phyloP scores from a whole-genome alignment of 345 rosid species.

The Euphorbia pulcherrima region DNA sequence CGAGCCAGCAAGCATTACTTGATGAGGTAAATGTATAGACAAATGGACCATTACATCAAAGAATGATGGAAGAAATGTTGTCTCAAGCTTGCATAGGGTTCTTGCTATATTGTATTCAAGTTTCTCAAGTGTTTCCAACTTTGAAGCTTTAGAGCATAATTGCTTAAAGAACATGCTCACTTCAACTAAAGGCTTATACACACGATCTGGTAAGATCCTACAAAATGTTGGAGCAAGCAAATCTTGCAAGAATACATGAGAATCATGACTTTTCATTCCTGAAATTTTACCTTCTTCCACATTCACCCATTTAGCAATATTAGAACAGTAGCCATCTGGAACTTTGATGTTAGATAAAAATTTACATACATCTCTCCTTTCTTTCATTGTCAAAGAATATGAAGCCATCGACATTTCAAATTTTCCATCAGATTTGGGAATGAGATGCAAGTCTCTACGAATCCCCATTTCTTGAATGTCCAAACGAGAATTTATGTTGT shows the following conservation, averaged over 20 bases:
- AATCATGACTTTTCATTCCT: slow-evolving; percentile 1
- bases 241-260: background rate
- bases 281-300: background rate
- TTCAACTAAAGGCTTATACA: background rate
- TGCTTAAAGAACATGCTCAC: background rate
- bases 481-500: background rate
- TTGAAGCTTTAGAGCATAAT: background rate
- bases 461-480: background rate
- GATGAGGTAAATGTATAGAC: too few species aligned
- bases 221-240: background rate
- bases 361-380: background rate
- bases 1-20: background rate
- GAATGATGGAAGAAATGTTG: background rate
- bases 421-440: background rate
- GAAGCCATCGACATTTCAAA: background rate
- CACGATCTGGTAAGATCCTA: background rate
- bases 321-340: background rate
- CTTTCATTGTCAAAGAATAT: background rate
- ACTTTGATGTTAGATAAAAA: background rate
- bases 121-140: background rate
- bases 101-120: background rate
- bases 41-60: slow-evolving; percentile 17
- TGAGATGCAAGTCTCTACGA: background rate
- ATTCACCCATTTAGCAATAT: background rate
- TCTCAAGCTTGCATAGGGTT: slow-evolving; percentile 4